phyloP scores from a whole-genome alignment of 2,329 filamentous ascomycete genomes.

The Hypocrella siamensis region DNA sequence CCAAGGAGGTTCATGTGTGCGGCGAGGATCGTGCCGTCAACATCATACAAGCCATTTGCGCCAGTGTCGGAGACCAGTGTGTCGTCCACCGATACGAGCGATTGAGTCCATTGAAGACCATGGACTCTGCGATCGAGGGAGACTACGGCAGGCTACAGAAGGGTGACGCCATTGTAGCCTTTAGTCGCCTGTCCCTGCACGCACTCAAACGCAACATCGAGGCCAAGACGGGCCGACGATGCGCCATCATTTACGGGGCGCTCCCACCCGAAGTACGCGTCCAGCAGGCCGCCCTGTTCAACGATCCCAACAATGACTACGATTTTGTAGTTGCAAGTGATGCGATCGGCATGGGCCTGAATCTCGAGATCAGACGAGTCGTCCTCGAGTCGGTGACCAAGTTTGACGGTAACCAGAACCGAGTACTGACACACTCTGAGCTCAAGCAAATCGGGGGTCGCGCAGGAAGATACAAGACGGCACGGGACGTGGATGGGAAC shows the following conservation, averaged over 20 bases:
- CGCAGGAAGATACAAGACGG: constrained; percentile 72
- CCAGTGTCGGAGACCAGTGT: constrained; percentile 66
- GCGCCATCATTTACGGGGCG: constrained; percentile 84
- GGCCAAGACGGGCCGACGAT: constrained; percentile 56
- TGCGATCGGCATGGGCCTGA: constrained; percentile 94
- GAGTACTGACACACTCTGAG: constrained; percentile 54
- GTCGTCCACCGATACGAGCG: constrained; percentile 72
- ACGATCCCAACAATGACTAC: constrained; percentile 89
- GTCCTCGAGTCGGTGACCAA: constrained; percentile 72
- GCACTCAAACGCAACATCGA: constrained; percentile 67
- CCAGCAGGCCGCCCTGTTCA: constrained; percentile 83
- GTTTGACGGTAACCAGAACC: constrained; percentile 42
- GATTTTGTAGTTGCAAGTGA: constrained; percentile 89
- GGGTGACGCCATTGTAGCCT: constrained; percentile 80
- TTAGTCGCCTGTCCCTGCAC: constrained; percentile 72
- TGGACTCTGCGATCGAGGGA: constrained; percentile 44
- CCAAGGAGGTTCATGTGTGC: constrained; percentile 82
- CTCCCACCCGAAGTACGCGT: constrained; percentile 86
- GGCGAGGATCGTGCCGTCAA: constrained; percentile 75
- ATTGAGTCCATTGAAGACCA: constrained; percentile 60
- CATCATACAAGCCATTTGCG: constrained; percentile 62
- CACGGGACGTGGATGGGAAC: constrained; percentile 14
- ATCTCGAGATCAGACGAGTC: constrained; percentile 79
- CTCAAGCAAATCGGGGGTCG: constrained; percentile 91
- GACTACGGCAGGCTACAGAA: constrained; percentile 57